These are phyloP conservation scores for Cercophora samala DNA, from an alignment of 495 filamentous ascomycete species.

Conservation along the genomic window DNA sequence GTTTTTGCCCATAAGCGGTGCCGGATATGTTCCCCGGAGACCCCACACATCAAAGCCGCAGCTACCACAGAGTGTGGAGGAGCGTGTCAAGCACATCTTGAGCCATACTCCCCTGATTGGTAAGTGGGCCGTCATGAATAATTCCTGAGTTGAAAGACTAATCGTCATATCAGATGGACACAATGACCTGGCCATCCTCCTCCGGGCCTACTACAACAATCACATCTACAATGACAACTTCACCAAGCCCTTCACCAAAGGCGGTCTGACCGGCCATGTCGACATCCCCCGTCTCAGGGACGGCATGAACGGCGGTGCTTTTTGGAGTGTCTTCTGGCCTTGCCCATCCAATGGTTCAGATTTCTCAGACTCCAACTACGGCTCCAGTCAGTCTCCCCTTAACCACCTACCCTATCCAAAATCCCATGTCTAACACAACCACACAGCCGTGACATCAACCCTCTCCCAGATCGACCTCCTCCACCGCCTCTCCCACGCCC, in stretches of 20 bases:
- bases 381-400: constrained; percentile 19
- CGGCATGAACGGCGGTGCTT: constrained; percentile 68
- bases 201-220: constrained; percentile 67
- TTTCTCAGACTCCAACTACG: constrained; percentile 71
- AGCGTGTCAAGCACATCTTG: constrained; percentile 68
- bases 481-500: constrained; percentile 61
- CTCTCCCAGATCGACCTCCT: constrained; percentile 82
- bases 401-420: background rate
- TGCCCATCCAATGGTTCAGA: constrained; percentile 71
- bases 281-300: constrained; percentile 65
- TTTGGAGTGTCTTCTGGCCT: constrained; percentile 84
- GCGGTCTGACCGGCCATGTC: constrained; percentile 66
- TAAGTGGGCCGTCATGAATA: constrained; percentile 34
- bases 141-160: constrained; percentile 6
- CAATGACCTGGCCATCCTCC: constrained; percentile 76
- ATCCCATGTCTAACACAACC: constrained; percentile 13
- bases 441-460: constrained; percentile 57
- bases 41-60: background rate
- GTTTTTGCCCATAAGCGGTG: background rate
- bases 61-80: constrained; percentile 45
- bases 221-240: constrained; percentile 75
- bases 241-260: constrained; percentile 62
- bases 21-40: background rate
- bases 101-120: constrained; percentile 75
- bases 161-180: constrained; percentile 67